These are phyloP conservation scores for Paecilomyces niveus DNA, from an alignment of 2,329 filamentous ascomycete species.

Conservation along the genomic window DNA sequence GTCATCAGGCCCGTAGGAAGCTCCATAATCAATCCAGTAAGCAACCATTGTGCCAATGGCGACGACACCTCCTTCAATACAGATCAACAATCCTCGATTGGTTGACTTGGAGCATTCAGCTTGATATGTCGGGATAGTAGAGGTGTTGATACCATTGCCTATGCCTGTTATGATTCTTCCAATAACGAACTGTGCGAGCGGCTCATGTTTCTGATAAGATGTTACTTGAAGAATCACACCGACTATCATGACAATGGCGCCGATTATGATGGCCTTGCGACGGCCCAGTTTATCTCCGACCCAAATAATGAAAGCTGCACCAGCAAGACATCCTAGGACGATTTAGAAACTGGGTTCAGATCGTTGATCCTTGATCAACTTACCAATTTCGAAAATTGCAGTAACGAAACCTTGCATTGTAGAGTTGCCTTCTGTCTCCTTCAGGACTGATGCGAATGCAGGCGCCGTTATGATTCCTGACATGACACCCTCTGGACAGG, in stretches of 20 bases:
- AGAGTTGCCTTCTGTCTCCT: slow-evolving; percentile 19
- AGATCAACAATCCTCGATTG: slow-evolving; percentile 51
- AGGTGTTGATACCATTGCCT: slow-evolving; percentile 46
- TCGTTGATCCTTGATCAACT: neutral
- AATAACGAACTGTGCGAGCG: slow-evolving; percentile 42
- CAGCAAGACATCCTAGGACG: slow-evolving; percentile 17
- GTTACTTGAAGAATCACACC: slow-evolving; percentile 17
- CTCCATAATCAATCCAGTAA: slow-evolving; percentile 40
- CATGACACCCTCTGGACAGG: slow-evolving; percentile 13
- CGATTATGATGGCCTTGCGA: slow-evolving; percentile 43
- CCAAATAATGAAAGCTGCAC: slow-evolving; percentile 18
- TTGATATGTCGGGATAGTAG: slow-evolving; percentile 42
- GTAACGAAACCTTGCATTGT: slow-evolving; percentile 45
- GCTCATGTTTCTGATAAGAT: slow-evolving; percentile 15
- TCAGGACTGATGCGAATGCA: slow-evolving; percentile 14
- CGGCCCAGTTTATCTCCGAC: slow-evolving; percentile 19
- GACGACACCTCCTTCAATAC: slow-evolving; percentile 44
- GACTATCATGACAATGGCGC: slow-evolving; percentile 41
- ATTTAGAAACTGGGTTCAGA: neutral
- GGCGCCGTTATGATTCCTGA: slow-evolving; percentile 16
- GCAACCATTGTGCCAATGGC: slow-evolving; percentile 40
- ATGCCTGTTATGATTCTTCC: slow-evolving; percentile 42
- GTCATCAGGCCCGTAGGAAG: slow-evolving; percentile 10
- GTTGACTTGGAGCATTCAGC: slow-evolving; percentile 42
- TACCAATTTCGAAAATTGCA: slow-evolving; percentile 44